Evolutionary conservation across 345 rosid species (phyloP), one percentile per base, ranked within the genome.

Genomic region (Iberis pinnata): DNA sequence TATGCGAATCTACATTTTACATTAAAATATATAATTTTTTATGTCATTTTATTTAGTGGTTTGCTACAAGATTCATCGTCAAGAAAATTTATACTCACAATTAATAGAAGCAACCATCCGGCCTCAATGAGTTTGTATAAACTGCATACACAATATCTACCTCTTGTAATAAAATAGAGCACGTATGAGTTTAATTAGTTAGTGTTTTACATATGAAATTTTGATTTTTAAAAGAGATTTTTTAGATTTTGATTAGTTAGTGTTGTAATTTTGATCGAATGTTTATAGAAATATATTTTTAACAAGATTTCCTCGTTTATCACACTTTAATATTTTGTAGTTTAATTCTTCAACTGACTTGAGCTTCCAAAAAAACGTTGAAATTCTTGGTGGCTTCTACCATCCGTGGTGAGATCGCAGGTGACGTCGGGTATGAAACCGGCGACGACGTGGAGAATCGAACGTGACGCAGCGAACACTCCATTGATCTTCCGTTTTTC

Each of bases 291-390:
- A n/a, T n/a, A n/a, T n/a, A n/a, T n/a, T n/a, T n/a, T n/a, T n/a
- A n/a, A n/a, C n/a, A n/a, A n/a, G n/a, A n/a, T n/a, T n/a, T n/a
- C n/a, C n/a, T n/a, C n/a, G n/a, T n/a, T n/a, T n/a, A n/a, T n/a
- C n/a, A n/a, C n/a, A n/a, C n/a, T n/a, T n/a, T n/a, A n/a, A n/a
- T n/a, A n/a, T n/a, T n/a, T 8, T 42, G 49, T 39, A 37, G 22
- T 60, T 31, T 2, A 22, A 6, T 6, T 29, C 33, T 29, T 29
- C 10, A 83, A 11, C 77, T 77, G 58, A 73, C 70, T 51, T 86
- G 87, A 12, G 89, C 88, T 58, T 78, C 80, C 47, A 86, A 72
- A 71, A 83, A 78, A 47, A 83, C 80, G 67, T 67, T 75, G 42
- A 75, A 72, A 31, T 75, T 73, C 61, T 75, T 75, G 55, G 74